A percentile compares a stretch with the other conserved stretches of the same genome.
These are phyloP conservation scores for Bipolaris bicolor DNA, from an alignment of 2,329 filamentous ascomycete genomes.

Conservation along the genomic window DNA sequence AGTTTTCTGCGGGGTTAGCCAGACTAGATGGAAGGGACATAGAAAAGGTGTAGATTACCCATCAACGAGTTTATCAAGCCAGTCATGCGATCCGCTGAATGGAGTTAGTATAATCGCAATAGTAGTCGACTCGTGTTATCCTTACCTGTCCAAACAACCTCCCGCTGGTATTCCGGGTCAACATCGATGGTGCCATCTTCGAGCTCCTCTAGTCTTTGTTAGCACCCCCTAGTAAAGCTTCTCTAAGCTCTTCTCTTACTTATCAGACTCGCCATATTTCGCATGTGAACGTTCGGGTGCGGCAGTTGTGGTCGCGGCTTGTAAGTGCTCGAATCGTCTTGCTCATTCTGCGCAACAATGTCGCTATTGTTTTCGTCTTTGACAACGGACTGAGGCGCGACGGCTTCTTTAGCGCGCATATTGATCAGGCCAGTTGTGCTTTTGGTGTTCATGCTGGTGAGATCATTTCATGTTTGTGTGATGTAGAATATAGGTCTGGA, in stretches of 20 bases:
- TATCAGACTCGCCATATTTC: conserved; percentile 31
- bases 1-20: conserved; percentile 37
- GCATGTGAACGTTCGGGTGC: conserved; percentile 24
- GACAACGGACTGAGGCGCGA: conserved; percentile 9
- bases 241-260: conserved; percentile 22
- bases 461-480: too few relatives aligned
- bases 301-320: conserved; percentile 34
- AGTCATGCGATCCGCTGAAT: conserved; percentile 41
- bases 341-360: conserved; percentile 7
- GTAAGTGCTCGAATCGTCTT: conserved; percentile 20
- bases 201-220: conserved; percentile 25
- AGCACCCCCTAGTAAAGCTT: conserved; percentile 1
- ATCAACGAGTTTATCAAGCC: conserved; percentile 45
- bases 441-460: too few relatives aligned
- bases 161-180: conserved; percentile 56
- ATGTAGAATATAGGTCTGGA: too few relatives aligned
- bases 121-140: not conserved
- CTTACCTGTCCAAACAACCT: conserved; percentile 53
- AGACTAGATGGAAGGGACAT: not conserved
- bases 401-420: not conserved
- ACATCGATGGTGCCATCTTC: conserved; percentile 45
- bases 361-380: conserved; percentile 23
- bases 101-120: conserved; percentile 2
- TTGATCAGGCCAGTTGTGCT: too few relatives aligned
- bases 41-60: conserved; percentile 23